A percentile compares a stretch with the other conserved stretches of the same genome.
Evolutionary conservation across 2,329 filamentous ascomycete genomes (phyloP).

Genomic region (Colletotrichum theobromicola): DNA sequence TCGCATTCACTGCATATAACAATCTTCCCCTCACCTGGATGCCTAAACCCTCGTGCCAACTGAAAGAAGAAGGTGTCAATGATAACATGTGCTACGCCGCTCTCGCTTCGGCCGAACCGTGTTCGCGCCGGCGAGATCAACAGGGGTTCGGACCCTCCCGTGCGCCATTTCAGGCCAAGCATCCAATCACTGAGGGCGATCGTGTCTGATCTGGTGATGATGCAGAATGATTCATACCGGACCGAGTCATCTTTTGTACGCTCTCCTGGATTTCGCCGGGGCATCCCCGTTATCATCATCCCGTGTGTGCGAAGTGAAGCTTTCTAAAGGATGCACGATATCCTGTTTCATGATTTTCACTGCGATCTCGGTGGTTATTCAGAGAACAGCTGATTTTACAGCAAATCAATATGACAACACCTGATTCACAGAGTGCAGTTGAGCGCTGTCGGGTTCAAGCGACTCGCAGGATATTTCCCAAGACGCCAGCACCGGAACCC

Average conservation of each 20-base stretch:
- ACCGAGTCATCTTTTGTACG: not conserved
- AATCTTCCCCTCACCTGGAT: not conserved
- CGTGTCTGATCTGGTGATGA: not conserved
- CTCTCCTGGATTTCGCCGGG: not conserved
- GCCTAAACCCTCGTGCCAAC: not conserved
- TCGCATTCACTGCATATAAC: rapidly evolving
- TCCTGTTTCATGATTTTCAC: not conserved
- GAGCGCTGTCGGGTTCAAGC: not conserved
- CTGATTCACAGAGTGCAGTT: not conserved
- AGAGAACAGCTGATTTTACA: not conserved
- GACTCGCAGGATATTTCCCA: not conserved
- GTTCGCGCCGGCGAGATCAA: not conserved
- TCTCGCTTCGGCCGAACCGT: not conserved
- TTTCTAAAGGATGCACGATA: not conserved
- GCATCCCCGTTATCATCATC: not conserved
- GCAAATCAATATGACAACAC: not conserved
- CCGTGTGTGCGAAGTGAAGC: not conserved
- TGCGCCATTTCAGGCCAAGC: not conserved
- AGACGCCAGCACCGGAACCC: not conserved
- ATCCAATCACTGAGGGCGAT: not conserved
- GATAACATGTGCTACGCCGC: not conserved
- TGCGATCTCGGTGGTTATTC: not conserved
- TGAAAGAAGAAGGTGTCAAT: not conserved
- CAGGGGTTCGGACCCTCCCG: not conserved
- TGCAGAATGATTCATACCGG: constrained; percentile 7